These are phyloP conservation scores for Leishmania guyanensis DNA, from an alignment of 208 protist species.

Conservation along the genomic window DNA sequence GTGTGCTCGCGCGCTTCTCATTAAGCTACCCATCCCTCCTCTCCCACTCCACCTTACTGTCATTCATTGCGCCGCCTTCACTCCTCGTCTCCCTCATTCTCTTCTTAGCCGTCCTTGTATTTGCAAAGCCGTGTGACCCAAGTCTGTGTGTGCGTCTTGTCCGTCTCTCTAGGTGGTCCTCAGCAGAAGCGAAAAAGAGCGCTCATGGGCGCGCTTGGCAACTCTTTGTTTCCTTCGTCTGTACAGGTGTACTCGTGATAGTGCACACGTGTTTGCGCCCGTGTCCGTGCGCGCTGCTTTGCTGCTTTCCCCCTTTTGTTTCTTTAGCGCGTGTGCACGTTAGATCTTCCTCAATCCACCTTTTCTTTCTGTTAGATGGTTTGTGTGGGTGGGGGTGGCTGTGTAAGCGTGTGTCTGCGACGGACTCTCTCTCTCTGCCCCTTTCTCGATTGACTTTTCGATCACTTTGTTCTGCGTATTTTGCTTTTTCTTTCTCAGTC, in stretches of 20 bases:
- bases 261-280: background rate
- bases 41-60: background rate
- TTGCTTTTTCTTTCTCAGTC: background rate
- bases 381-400: background rate
- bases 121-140: background rate
- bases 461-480: background rate
- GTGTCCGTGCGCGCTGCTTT: background rate
- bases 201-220: too few relatives aligned
- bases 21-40: background rate
- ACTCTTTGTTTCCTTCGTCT: background rate
- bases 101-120: background rate
- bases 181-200: background rate
- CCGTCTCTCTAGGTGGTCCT: background rate
- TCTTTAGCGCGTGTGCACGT: background rate
- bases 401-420: background rate
- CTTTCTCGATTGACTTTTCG: too few relatives aligned
- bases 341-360: too few relatives aligned
- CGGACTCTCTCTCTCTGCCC: background rate
- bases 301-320: background rate
- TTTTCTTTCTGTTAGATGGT: too few relatives aligned
- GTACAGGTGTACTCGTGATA: background rate
- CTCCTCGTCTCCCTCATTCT: background rate
- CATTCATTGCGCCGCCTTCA: background rate
- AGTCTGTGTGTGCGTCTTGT: background rate
- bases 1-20: background rate